Percentiles rank a stretch among this genome's conserved stretches.
Evolutionary conservation across 2,329 filamentous ascomycete genomes (phyloP).

Genomic region (Aspergillus quadricinctus): DNA sequence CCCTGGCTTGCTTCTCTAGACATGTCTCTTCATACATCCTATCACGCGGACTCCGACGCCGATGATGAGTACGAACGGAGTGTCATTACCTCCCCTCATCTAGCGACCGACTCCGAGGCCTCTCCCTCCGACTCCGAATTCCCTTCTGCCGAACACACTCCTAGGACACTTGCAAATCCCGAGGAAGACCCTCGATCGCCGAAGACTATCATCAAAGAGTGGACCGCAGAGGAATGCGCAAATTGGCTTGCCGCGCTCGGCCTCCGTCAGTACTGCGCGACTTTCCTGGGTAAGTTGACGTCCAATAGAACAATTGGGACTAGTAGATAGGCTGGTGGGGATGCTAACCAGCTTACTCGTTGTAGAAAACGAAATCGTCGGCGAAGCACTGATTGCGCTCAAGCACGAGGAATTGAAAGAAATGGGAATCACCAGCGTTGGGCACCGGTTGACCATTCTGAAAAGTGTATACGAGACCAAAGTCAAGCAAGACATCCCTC

Average conservation of each 20-base stretch:
- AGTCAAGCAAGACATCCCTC: slow-evolving; percentile 82
- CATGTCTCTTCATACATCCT: slow-evolving; percentile 46
- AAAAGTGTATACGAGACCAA: slow-evolving; percentile 97
- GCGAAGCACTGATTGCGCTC: slow-evolving; percentile 82
- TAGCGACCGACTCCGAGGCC: slow-evolving; percentile 54
- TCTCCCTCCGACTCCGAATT: slow-evolving; percentile 56
- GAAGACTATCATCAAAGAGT: slow-evolving; percentile 55
- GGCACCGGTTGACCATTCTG: slow-evolving; percentile 88
- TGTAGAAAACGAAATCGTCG: slow-evolving; percentile 87
- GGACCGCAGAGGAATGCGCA: slow-evolving; percentile 78
- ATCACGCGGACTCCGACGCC: slow-evolving; percentile 61
- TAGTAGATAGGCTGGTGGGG: neutral
- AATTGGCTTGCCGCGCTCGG: slow-evolving; percentile 81
- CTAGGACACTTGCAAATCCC: slow-evolving; percentile 55
- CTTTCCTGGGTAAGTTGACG: slow-evolving; percentile 69
- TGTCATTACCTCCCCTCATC: slow-evolving; percentile 53
- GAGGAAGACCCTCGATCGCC: slow-evolving; percentile 51
- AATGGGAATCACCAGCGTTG: slow-evolving; percentile 88
- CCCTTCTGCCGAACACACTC: slow-evolving; percentile 58
- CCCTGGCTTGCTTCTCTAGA: slow-evolving; percentile 6
- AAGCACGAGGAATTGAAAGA: slow-evolving; percentile 92
- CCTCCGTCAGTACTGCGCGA: slow-evolving; percentile 74
- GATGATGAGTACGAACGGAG: slow-evolving; percentile 64
- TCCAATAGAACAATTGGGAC: slow-evolving; percentile 5
- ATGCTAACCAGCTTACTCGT: neutral